phyloP scores from a whole-genome alignment of 177 flowering plant species.

The Vitis hybrid region DNA sequence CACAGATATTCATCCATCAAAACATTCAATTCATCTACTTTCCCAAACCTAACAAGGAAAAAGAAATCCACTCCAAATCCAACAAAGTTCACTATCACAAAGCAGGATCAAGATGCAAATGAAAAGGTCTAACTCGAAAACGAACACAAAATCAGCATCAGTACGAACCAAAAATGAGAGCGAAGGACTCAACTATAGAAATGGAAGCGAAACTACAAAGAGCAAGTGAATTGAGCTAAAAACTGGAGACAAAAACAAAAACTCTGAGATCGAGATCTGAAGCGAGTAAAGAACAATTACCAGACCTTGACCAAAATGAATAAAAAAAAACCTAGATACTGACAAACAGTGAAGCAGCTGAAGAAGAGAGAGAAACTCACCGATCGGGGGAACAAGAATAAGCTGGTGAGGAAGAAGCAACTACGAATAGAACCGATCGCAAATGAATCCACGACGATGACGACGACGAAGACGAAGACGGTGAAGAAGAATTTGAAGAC shows the following conservation, averaged over 20 bases:
- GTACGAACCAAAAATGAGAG: background rate
- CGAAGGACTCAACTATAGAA: background rate
- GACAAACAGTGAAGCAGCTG: conserved; percentile 1
- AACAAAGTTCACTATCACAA: too few species aligned
- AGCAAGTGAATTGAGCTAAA: conserved; percentile 5
- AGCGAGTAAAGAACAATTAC: background rate
- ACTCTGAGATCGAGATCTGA: conserved; percentile 31
- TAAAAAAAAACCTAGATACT: background rate
- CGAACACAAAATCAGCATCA: background rate
- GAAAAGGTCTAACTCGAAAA: background rate
- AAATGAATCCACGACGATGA: conserved; percentile 68
- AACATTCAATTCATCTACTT: too few species aligned
- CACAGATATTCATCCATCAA: too few species aligned
- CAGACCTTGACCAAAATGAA: background rate
- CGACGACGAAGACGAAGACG: conserved; percentile 44
- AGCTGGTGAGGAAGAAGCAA: conserved; percentile 66
- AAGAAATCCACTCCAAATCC: too few species aligned
- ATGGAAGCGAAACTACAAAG: conserved; percentile 1
- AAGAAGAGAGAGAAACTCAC: conserved; percentile 46
- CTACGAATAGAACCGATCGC: conserved; percentile 65
- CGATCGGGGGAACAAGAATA: conserved; percentile 53
- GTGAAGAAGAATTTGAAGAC: conserved; percentile 33
- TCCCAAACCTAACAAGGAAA: too few species aligned
- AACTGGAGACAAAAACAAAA: background rate
- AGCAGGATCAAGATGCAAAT: too few species aligned